Evolutionary conservation across 495 filamentous ascomycete genomes (phyloP).

Genomic region (Penicillium canescens): DNA sequence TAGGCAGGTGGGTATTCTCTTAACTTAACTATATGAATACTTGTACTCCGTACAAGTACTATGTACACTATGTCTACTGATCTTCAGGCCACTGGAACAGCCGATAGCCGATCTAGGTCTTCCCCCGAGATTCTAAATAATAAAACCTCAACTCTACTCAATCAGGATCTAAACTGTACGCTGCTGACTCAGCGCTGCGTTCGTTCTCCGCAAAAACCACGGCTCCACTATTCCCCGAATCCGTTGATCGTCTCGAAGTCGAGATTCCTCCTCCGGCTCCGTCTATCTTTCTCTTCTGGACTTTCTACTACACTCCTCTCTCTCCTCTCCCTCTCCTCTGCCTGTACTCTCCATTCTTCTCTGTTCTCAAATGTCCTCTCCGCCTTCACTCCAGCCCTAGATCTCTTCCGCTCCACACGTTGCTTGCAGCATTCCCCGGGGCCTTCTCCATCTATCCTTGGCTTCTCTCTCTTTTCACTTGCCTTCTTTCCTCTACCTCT

Average conservation of each 20-base stretch:
- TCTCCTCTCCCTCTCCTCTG: not conserved
- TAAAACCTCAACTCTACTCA: not conserved
- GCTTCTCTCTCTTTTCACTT: constrained; percentile 8
- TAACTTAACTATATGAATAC: constrained; percentile 10
- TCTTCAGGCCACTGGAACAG: constrained; percentile 25
- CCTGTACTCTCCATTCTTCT: not conserved
- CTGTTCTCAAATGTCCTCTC: constrained; percentile 10
- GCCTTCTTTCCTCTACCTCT: constrained; percentile 14
- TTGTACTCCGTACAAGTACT: not conserved
- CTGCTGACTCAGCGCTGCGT: constrained; percentile 15
- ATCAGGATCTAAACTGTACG: no score
- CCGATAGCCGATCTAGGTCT: constrained; percentile 22
- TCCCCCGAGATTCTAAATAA: not conserved
- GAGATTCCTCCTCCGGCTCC: constrained; percentile 17
- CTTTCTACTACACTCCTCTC: not conserved
- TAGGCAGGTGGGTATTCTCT: constrained; percentile 30
- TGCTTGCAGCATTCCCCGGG: constrained; percentile 10
- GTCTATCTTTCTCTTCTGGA: not conserved
- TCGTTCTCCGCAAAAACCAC: constrained; percentile 30
- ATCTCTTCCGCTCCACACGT: constrained; percentile 9
- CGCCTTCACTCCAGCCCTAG: constrained; percentile 10
- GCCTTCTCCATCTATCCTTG: constrained; percentile 7
- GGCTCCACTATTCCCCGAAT: constrained; percentile 39
- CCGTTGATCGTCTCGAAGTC: constrained; percentile 24
- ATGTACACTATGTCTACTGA: not conserved